These are phyloP conservation scores for Penicillium flavigenum DNA, from an alignment of 495 filamentous ascomycete genomes.

Conservation along the genomic window DNA sequence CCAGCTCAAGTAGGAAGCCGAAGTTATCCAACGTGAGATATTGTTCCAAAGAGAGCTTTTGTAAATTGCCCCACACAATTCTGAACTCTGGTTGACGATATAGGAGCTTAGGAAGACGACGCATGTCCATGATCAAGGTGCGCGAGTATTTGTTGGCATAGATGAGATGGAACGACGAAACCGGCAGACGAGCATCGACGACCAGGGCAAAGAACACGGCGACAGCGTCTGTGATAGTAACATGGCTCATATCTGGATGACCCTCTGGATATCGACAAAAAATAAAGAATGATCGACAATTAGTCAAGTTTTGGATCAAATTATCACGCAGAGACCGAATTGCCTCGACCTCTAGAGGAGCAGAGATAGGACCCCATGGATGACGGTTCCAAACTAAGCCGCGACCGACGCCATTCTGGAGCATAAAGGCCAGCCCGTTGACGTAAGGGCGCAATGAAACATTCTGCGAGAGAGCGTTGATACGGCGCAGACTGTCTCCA, in stretches of 20 bases:
- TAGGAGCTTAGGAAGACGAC: constrained; percentile 29
- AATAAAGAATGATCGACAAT: constrained; percentile 33
- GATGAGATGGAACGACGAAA: constrained; percentile 28
- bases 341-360: constrained; percentile 21
- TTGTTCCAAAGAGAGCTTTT: constrained; percentile 30
- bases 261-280: constrained; percentile 34
- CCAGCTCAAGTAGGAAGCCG: constrained; percentile 28
- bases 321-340: constrained; percentile 26
- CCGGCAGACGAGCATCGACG: constrained; percentile 23
- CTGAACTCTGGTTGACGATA: constrained; percentile 31
- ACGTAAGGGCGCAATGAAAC: constrained; percentile 21
- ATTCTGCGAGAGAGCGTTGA: constrained; percentile 23
- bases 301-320: constrained; percentile 18
- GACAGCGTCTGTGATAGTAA: constrained; percentile 30
- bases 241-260: constrained; percentile 27
- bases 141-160: constrained; percentile 29
- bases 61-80: constrained; percentile 25
- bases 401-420: constrained; percentile 26
- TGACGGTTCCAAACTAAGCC: constrained; percentile 29
- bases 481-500: constrained; percentile 23
- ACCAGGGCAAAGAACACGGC: constrained; percentile 30
- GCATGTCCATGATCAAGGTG: constrained; percentile 36
- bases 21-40: constrained; percentile 33
- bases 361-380: constrained; percentile 28
- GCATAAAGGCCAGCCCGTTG: constrained; percentile 26